Conservation (phyloP, 495 filamentous ascomycete species). For the Neurospora sp. region DNA sequence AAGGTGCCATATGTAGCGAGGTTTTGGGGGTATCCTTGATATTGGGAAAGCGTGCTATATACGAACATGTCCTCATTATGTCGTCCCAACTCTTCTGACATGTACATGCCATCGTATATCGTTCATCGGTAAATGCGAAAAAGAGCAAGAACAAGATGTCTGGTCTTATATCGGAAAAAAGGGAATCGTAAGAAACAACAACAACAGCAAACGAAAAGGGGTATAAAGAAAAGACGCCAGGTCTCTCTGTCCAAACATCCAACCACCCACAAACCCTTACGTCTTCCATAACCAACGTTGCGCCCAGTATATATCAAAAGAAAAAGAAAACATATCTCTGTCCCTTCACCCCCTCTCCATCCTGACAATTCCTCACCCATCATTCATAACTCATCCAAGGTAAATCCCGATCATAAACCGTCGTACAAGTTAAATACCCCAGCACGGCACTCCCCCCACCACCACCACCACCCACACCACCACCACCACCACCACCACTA, state of each 20-base stretch:
- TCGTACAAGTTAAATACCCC: slow-evolving; percentile 73
- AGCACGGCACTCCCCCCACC: slow-evolving; percentile 16
- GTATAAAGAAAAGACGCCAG: slow-evolving; percentile 1
- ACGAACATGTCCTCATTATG: background rate
- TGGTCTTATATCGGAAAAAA: no score
- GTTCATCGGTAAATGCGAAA: background rate
- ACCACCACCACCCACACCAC: background rate
- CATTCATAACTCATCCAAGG: slow-evolving; percentile 51
- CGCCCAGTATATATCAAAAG: background rate
- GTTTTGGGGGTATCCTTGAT: no score
- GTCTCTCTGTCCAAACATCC: slow-evolving; percentile 2
- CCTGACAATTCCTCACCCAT: background rate
- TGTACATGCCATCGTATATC: background rate
- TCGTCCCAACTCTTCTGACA: background rate
- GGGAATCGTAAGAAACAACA: no score
- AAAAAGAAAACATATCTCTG: background rate
- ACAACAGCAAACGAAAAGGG: background rate
- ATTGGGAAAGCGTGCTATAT: background rate
- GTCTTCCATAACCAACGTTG: background rate
- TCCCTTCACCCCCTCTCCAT: background rate
- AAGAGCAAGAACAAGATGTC: background rate
- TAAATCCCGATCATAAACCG: slow-evolving; percentile 64
- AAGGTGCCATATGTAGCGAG: no score
- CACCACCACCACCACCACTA: background rate
- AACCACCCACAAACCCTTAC: background rate